Evolutionary conservation across 257 asterid species (phyloP).

Genomic region (Solanum ahanhuiri): DNA sequence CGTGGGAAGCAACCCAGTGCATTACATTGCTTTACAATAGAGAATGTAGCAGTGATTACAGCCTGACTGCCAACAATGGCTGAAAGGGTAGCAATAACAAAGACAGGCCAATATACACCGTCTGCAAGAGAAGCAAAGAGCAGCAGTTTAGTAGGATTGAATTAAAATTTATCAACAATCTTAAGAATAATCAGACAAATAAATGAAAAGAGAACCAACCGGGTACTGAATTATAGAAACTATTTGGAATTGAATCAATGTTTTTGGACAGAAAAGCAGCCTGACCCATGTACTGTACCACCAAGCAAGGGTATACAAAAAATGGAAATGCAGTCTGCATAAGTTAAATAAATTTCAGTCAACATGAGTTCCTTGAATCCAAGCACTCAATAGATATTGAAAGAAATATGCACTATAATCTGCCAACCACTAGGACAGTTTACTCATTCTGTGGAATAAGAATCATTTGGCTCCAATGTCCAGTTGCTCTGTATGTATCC

Average conservation of each 20-base stretch:
- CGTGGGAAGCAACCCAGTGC: constrained; percentile 63
- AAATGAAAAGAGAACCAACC: constrained; percentile 35
- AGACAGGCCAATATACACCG: constrained; percentile 43
- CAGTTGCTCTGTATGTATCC: neutral
- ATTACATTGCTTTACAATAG: constrained; percentile 56
- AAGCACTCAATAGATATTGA: neutral
- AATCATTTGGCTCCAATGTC: neutral
- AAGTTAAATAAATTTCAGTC: constrained; percentile 4
- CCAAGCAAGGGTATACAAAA: constrained; percentile 81
- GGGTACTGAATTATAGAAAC: constrained; percentile 80
- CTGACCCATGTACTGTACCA: constrained; percentile 92
- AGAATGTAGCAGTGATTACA: constrained; percentile 56
- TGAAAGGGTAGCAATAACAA: constrained; percentile 50
- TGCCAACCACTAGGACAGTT: neutral
- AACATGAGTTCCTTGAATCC: neutral
- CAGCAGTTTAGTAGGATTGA: neutral
- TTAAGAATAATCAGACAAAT: neutral
- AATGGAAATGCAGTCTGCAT: constrained; percentile 70
- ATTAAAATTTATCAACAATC: neutral
- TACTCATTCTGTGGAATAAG: neutral
- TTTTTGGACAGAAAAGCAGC: constrained; percentile 89
- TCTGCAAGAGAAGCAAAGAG: constrained; percentile 21
- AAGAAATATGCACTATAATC: neutral
- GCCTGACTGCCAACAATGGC: constrained; percentile 59
- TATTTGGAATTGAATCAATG: constrained; percentile 33